These are phyloP conservation scores for Eucalyptus tenuipes DNA, from an alignment of 345 rosid genomes.

Conservation along the genomic window DNA sequence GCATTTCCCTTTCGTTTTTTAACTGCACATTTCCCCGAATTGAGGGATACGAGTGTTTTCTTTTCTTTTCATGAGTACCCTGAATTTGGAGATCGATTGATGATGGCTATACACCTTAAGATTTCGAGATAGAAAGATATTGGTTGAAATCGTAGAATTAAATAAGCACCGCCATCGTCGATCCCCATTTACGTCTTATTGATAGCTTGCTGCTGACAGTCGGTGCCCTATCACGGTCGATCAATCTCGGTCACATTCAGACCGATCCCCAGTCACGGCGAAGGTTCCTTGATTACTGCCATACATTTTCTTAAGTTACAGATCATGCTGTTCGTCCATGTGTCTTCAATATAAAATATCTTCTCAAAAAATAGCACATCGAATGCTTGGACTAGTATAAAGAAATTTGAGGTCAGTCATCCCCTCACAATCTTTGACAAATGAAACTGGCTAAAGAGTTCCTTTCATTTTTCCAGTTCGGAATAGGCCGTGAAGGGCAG, in stretches of 20 bases:
- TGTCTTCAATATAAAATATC: not conserved
- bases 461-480: too few relatives aligned
- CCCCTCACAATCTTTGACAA: too few relatives aligned
- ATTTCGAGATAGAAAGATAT: not conserved
- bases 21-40: too few relatives aligned
- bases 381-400: not conserved
- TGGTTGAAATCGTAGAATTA: not conserved
- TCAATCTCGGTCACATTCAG: not conserved
- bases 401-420: not conserved
- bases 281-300: not conserved
- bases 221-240: not conserved
- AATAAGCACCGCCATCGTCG: not conserved
- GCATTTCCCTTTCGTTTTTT: too few relatives aligned
- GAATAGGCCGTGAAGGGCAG: too few relatives aligned
- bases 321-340: not conserved
- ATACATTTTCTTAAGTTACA: not conserved
- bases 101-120: not conserved
- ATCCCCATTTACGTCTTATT: not conserved
- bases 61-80: too few relatives aligned
- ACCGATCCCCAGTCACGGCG: not conserved
- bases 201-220: not conserved
- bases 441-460: too few relatives aligned
- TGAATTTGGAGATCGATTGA: too few relatives aligned
- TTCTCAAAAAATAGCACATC: not conserved
- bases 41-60: too few relatives aligned